Evolutionary conservation across 1,139 yeast species (phyloP), one percentile per base, ranked within the genome.

Genomic region (Citeromyces hawaiiensis): DNA sequence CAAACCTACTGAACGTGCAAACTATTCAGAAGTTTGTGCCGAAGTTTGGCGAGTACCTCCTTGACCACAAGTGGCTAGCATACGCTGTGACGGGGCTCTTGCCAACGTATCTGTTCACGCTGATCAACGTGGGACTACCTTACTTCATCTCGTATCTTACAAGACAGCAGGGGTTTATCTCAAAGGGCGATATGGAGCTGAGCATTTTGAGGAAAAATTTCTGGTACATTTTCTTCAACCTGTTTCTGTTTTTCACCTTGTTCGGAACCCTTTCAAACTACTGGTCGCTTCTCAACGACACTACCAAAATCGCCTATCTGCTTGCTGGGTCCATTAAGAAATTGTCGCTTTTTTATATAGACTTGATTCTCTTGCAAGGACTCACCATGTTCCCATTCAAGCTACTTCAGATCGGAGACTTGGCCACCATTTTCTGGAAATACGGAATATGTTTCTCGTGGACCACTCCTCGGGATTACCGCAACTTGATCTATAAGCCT

Each of bases 301-400:
- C 87, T 4, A 75, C 94, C 4, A 76, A 78, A 54, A 76, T 85
- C 44, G 94, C 95, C 0, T 77, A 76, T 51, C 76, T 79, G 45
- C 62, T 85, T 43, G 94, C 95, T 0, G 69, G 73, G 30, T 79
- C 91, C 1, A 61, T 85, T 47, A 69, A 77, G 48, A 72, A 76
- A 38, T 66, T 83, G 41, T 80, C 94, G 6, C 62, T 81, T 42
- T 86, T 85, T 55, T 85, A 86, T 57, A 87, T 82, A 39, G 93
- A 85, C 55, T 67, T 85, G 56, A 83, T 85, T 40, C 68, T 85
- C 21, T 66, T 85, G 35, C 96, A 85, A 56, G 95, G 94, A 0
- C 58, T 85, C 34, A 94, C 91, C 1, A 80, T 86, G 70, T 80
- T 81, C 53, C 95, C 95, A 1, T 76, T 83, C 46, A 73, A 83